Evolutionary conservation across 164 flowering plant species (phyloP), one percentile per base, ranked within the genome.

Genomic region (Stephania cephalantha): DNA sequence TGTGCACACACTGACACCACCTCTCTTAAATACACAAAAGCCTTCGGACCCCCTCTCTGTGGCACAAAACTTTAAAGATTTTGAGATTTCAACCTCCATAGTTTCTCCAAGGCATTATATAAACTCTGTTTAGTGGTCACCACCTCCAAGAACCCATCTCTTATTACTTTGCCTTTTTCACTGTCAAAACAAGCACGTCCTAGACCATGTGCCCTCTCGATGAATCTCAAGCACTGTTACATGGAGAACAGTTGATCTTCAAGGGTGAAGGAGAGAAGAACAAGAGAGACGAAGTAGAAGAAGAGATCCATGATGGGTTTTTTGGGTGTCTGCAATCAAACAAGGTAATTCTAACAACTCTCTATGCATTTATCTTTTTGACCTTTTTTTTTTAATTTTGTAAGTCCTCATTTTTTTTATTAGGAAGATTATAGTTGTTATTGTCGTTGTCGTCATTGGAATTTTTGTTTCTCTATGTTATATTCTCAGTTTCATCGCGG

Each of bases 161-260:
- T 46, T 70, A 17, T 46, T 70, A 17, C 48, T 70, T 70, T 70
- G 58, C 17, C 25, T 4, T 70, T 29, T 42, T 9, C 8, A 9
- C 69, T 52, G 17, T 55, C 11, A 63, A 12, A 35, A 35, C 42
- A 35, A 35, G 42, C 42, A 35, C 42, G 2, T 1, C 42, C 42
- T 35, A 35, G 71, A 73, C 31, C 69, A 82, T 84, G 86, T 80
- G 83, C 75, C 65, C 83, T 22, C 67, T 73, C 17, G 64, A 65
- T 67, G 83, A 75, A 80, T 78, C 81, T 79, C 79, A 46, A 73
- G 79, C 55, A 68, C 58, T 35, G 50, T 48, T 75, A 77, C 69
- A 74, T 79, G 76, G 22, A 17, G 73, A 78, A 11, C 71, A 70
- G 67, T 48, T 77, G 70, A 44, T 69, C 8, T 58, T 73, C 15